Evolutionary conservation across 2,329 filamentous ascomycete genomes (phyloP).

Genomic region (Colletotrichum echinochloae): DNA sequence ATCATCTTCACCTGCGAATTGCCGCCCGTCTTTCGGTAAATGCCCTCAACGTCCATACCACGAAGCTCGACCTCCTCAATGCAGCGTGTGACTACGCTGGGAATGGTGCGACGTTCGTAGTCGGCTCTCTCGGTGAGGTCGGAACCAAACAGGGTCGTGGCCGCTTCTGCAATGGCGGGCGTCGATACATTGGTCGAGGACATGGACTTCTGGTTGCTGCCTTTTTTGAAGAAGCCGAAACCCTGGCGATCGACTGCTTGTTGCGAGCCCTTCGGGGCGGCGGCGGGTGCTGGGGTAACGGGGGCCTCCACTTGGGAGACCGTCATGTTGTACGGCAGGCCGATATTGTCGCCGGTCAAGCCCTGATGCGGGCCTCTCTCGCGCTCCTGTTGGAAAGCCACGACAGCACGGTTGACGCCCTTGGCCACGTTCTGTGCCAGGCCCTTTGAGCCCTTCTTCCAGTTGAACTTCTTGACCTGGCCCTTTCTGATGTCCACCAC

Average conservation of each 20-base stretch:
- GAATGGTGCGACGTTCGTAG: slow-evolving; percentile 89
- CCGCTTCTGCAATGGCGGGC: slow-evolving; percentile 61
- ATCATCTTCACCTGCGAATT: slow-evolving; percentile 91
- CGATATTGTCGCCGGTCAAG: slow-evolving; percentile 72
- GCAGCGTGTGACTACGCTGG: slow-evolving; percentile 89
- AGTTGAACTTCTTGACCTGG: slow-evolving; percentile 96
- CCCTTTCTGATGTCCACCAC: slow-evolving; percentile 96
- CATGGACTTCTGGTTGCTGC: slow-evolving; percentile 63
- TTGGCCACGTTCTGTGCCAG: slow-evolving; percentile 95
- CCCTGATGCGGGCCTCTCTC: slow-evolving; percentile 68
- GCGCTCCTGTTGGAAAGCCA: slow-evolving; percentile 71
- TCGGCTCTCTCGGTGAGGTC: slow-evolving; percentile 89
- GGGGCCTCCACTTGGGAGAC: slow-evolving; percentile 62
- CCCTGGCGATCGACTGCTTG: slow-evolving; percentile 60
- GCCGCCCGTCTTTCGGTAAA: slow-evolving; percentile 97
- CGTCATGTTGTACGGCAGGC: slow-evolving; percentile 78
- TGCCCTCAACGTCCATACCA: slow-evolving; percentile 97
- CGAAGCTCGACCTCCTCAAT: slow-evolving; percentile 96
- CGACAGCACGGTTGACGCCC: slow-evolving; percentile 92
- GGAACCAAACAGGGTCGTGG: slow-evolving; percentile 82
- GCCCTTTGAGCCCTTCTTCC: slow-evolving; percentile 96
- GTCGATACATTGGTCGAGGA: slow-evolving; percentile 57
- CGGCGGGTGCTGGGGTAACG: slow-evolving; percentile 9
- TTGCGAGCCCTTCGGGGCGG: slow-evolving; percentile 34
- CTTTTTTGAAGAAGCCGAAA: slow-evolving; percentile 78